Evolutionary conservation across 495 filamentous ascomycete species (phyloP), one percentile per base, ranked within the genome.

Genomic region (Penicillium verhagenii): DNA sequence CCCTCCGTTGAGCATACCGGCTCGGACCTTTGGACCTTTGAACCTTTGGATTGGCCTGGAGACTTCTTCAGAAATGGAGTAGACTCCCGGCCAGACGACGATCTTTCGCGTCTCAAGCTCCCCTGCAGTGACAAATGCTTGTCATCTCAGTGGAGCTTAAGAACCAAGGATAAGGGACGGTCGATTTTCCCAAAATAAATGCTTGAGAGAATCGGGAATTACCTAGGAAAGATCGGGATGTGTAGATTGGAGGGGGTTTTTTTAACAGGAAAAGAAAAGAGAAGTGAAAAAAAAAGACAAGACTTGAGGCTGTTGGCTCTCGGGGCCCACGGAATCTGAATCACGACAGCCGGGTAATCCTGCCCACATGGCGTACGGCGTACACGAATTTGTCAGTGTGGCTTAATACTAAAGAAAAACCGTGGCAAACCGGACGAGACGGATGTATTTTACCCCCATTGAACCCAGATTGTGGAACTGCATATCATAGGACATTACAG

Each of bases 121-220:
- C 45, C 29, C 45, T 48, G 49, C 29, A 42, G 49, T 52, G n/a
- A 39, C 35, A 43, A 42, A 52, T 52, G 49, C 49, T 42, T 52
- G 33, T 52, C 49, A 28, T 52, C 33, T n/a, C n/a, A 42, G 37
- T 52, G 49, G 49, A 52, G 24, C 18, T 9, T 11, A 6, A 23
- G 18, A 19, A 47, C n/a, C 44, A 11, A 16, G 37, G 37, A 39
- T 39, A 13, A 39, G n/a, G 19, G n/a, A 39, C 37, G 14, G n/a
- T n/a, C n/a, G n/a, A n/a, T n/a, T n/a, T n/a, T n/a, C n/a, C n/a
- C n/a, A n/a, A n/a, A n/a, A n/a, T n/a, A n/a, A n/a, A n/a, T n/a
- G n/a, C n/a, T n/a, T n/a, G n/a, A n/a, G n/a, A n/a, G n/a, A n/a
- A n/a, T n/a, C n/a, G n/a, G n/a, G n/a, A n/a, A n/a, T n/a, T n/a